Base-by-base conservation (phyloP, 345 rosid species). In the Iberis pinnata region DNA sequence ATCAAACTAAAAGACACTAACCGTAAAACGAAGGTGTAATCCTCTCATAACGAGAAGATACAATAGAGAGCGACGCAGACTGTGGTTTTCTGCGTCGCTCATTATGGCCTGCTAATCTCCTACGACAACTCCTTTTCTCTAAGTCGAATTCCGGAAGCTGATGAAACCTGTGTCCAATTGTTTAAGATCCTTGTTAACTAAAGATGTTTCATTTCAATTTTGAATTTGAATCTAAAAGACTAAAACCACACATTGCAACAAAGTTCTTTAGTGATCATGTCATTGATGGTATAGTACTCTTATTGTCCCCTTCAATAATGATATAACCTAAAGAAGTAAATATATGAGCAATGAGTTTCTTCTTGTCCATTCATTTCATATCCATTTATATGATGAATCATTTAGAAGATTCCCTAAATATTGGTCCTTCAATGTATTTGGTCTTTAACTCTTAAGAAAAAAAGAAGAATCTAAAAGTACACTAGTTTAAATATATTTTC, bases 11-110 rank as follows among this genome's bases (percentile, higher is more conserved):
- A n/a, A n/a, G n/a, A n/a, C n/a, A n/a, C 25, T 22, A 22, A 87
- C 95, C 95, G 52, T 71, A 75, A 15, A 76, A 51, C 8, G 87
- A 73, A 1, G 92, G 70, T 56, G 84, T 54, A 18, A 76, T 60
- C 26, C 84, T 67, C 37, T 75, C 72, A 35, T 74, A 77, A 53
- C 79, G 86, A 56, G 88, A 63, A 26, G 86, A 43, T 17, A 57
- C 8, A 13, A 56, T 57, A 32, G 75, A 43, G 45, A 85, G 52
- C 9, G 88, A 78, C 56, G 89, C 82, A 9, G 82, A 72, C 13
- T 86, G 84, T 9, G 90, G 97, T 75, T 92, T 92, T 78, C 99
- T 83, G 3, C 97, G 70, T 9, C 98, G 88, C 69, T 85, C 98
- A 14, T 92, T 92, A 56, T 92, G 98, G 11, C 95, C 95, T 12